Evolutionary conservation across 305 asterid genomes (phyloP).

Genomic region (Fraxinus albicans): DNA sequence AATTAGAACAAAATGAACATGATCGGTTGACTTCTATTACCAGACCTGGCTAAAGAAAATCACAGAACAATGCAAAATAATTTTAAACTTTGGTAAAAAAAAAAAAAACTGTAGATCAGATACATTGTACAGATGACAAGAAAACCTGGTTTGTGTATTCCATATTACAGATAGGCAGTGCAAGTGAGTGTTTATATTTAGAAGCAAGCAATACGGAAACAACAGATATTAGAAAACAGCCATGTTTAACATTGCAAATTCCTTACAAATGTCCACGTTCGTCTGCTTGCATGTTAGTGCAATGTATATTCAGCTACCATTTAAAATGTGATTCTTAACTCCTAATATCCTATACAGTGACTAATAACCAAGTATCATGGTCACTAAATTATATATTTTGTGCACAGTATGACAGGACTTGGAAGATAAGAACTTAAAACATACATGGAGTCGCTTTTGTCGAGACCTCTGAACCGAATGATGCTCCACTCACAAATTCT

Average conservation of each 20-base stretch:
- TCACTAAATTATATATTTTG: not conserved
- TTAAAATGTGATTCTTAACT: not conserved
- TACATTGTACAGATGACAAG: too few relatives aligned
- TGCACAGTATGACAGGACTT: not conserved
- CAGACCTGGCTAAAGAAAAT: too few relatives aligned
- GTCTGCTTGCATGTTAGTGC: not conserved
- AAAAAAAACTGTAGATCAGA: too few relatives aligned
- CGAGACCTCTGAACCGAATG: slow-evolving; percentile 60
- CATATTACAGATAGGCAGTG: not conserved
- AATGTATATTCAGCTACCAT: not conserved
- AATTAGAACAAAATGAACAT: too few relatives aligned
- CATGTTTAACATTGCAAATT: not conserved
- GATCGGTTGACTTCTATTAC: too few relatives aligned
- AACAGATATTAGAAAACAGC: not conserved
- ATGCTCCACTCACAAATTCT: slow-evolving; percentile 67
- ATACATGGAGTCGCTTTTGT: slow-evolving; percentile 63
- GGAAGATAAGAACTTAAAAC: slow-evolving; percentile 22
- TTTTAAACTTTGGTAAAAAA: too few relatives aligned
- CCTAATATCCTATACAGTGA: not conserved
- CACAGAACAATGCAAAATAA: too few relatives aligned
- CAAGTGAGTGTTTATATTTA: not conserved
- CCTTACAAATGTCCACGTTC: slow-evolving; percentile 8
- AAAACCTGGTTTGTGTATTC: too few relatives aligned
- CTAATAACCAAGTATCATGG: not conserved
- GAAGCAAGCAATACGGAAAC: not conserved